Evolutionary conservation across 169 alveolate species (phyloP).

Genomic region (Plasmodium cynomolgi): DNA sequence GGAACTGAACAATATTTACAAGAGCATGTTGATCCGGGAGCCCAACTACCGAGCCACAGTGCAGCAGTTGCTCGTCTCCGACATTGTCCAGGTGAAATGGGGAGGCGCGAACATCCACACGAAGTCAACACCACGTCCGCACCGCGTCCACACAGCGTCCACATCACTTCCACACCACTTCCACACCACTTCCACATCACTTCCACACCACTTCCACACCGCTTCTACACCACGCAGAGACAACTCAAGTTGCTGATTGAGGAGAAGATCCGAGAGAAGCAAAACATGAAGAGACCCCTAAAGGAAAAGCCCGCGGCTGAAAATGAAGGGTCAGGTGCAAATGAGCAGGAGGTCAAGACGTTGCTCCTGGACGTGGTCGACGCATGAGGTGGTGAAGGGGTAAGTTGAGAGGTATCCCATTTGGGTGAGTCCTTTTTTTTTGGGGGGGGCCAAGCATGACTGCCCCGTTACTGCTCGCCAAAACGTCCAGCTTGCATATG

Average conservation of each 20-base stretch:
- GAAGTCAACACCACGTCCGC: neutral
- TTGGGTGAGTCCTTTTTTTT: neutral
- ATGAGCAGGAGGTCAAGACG: slow-evolving; percentile 73
- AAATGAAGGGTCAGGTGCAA: slow-evolving; percentile 54
- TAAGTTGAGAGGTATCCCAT: neutral
- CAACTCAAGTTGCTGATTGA: slow-evolving; percentile 49
- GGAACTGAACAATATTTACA: slow-evolving; percentile 81
- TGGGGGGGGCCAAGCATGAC: neutral
- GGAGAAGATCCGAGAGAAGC: slow-evolving; percentile 62
- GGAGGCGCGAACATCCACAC: neutral
- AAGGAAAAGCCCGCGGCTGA: slow-evolving; percentile 53
- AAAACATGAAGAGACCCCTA: slow-evolving; percentile 55
- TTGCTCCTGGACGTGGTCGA: slow-evolving; percentile 42
- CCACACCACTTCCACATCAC: neutral
- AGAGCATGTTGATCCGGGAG: slow-evolving; percentile 82
- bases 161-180: neutral
- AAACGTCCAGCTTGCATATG: neutral
- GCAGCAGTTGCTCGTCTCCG: slow-evolving; percentile 70
- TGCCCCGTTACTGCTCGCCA: neutral
- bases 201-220: neutral
- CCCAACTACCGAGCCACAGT: slow-evolving; percentile 71
- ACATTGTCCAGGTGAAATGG: slow-evolving; percentile 62
- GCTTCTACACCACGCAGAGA: slow-evolving; percentile 6
- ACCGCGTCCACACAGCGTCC: neutral
- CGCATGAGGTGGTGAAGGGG: neutral